phyloP scores from a whole-genome alignment of 1,284 basidiomycete genomes.

The Agroathelia rolfsii region DNA sequence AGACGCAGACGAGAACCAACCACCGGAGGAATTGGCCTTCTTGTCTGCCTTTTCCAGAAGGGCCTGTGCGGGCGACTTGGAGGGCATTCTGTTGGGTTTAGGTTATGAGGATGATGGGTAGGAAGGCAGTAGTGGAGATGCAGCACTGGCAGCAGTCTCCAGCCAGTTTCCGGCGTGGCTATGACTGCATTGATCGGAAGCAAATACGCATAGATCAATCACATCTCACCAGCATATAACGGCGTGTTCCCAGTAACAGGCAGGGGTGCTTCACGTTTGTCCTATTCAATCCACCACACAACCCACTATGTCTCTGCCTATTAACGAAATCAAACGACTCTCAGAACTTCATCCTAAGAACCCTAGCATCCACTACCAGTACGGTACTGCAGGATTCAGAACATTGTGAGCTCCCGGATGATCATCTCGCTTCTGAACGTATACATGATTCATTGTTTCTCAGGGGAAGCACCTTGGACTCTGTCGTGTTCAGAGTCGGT shows the following conservation, averaged over 20 bases:
- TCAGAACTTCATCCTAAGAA: conserved; percentile 58
- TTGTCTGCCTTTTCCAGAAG: conserved; percentile 86
- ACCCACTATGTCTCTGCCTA: conserved; percentile 34
- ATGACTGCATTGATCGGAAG: no score
- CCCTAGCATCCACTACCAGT: conserved; percentile 59
- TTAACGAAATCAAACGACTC: conserved; percentile 35
- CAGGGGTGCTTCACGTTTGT: neutral
- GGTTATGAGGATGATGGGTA: no score
- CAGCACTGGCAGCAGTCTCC: no score
- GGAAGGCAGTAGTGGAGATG: no score
- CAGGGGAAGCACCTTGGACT: conserved; percentile 79
- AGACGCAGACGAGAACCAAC: conserved; percentile 78
- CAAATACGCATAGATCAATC: no score
- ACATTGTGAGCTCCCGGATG: conserved; percentile 63
- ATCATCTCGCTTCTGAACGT: conserved; percentile 7
- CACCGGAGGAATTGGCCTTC: conserved; percentile 73
- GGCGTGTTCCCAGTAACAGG: no score
- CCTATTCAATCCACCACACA: conserved; percentile 4
- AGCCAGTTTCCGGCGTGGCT: no score
- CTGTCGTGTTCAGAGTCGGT: conserved; percentile 89
- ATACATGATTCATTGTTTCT: conserved; percentile 12
- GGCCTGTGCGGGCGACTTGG: conserved; percentile 56
- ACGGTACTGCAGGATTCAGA: conserved; percentile 94
- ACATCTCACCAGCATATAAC: no score
- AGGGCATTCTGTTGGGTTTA: no score